Conservation (phyloP, 371 early-diverging fungal species). For the Spraguea lophii region DNA sequence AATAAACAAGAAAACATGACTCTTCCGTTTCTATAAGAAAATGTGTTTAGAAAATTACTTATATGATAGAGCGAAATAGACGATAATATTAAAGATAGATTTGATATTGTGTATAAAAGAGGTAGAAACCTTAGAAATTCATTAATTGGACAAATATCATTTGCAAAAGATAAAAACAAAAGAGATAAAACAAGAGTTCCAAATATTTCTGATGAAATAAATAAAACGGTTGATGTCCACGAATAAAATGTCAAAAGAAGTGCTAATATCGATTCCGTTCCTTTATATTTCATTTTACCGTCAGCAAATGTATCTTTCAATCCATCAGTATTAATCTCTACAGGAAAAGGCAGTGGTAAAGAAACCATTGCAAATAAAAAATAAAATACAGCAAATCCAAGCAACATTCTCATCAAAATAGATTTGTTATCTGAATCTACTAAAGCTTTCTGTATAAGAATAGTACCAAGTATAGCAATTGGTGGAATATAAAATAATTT, state of each 20-base stretch:
- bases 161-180: conserved; percentile 43
- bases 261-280: conserved; percentile 22
- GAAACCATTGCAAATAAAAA: conserved; percentile 19
- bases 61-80: conserved; percentile 21
- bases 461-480: conserved; percentile 16
- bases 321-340: conserved; percentile 31
- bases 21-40: conserved; percentile 12
- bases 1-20: conserved; percentile 22
- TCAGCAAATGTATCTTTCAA: conserved; percentile 36
- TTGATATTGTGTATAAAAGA: conserved; percentile 40
- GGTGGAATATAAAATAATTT: conserved; percentile 36
- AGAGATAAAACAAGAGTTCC: conserved; percentile 43
- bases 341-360: conserved; percentile 15
- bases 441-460: conserved; percentile 21
- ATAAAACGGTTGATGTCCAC: conserved; percentile 43
- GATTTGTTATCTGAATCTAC: background rate
- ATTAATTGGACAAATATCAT: conserved; percentile 41
- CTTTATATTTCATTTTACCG: conserved; percentile 23
- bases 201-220: conserved; percentile 45
- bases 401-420: conserved; percentile 19
- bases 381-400: conserved; percentile 32
- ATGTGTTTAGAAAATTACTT: conserved; percentile 6
- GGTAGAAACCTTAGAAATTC: conserved; percentile 45
- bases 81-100: conserved; percentile 37
- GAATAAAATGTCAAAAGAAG: conserved; percentile 37